Base-by-base conservation (phyloP, 2,329 filamentous ascomycete species). In the Pseudogymnoascus sp. region DNA sequence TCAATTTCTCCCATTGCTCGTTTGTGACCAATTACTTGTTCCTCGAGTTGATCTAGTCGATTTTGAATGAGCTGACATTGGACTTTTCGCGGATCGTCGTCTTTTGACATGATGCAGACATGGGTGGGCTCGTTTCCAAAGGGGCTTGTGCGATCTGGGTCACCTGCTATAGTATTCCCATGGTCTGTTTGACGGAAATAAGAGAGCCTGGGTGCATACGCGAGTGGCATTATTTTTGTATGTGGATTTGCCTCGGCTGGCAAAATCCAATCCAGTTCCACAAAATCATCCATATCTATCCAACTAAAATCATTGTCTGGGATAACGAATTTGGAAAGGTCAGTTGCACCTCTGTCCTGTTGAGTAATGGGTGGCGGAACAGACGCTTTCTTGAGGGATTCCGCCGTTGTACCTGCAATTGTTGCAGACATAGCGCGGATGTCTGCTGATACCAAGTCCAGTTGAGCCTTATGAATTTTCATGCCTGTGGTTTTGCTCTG, bases 271-370 rank as follows among this genome's bases (percentile, higher is more conserved):
- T 97, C 96, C 22, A 99, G 79, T 74, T 99, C 95, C 31, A 99
- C 93, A 75, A 99, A 99, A 73, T 99, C 95, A 72, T 99, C 95
- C 92, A 99, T 98, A 72, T 99, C 95, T 66, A 99, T 93, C 95
- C 95, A 99, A 62, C 89, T 92, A 68, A 92, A 87, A 71, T 99
- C 95, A 62, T 96, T 90, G 73, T 99, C 95, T 0, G 95, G 93
- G 60, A 99, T 99, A 0, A 88, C 93, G 73, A 99, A 99, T 61
- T 89, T 88, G 0, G 93, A 96, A 60, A 96, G 80, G 72, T 93
- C 89, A 2, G 84, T 84, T 6, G 83, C 83, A 7, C 83, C 82
- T 3, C 78, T 77, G 26, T 85, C 83, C 61, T 82, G 76, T 61
- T 85, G 81, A 3, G 78, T 77, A 59, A 82, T 78, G 8, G 79